Base-by-base conservation (phyloP, 2,329 filamentous ascomycete genomes). In the Colletotrichum ledebouriae region DNA sequence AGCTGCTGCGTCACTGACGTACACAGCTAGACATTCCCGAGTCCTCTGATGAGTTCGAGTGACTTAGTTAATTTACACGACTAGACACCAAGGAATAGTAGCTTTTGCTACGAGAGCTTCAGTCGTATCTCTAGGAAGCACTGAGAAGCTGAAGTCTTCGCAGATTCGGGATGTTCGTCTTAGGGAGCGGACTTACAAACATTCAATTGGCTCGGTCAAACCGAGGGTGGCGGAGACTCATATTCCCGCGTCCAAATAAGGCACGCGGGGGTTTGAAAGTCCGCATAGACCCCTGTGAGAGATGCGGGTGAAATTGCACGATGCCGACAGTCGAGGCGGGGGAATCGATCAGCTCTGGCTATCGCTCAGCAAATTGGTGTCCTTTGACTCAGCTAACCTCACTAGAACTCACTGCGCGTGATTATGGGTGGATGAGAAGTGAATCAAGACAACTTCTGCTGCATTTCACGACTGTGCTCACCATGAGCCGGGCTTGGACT, bases 401-500 rank as follows among this genome's bases (percentile, higher is more conserved):
- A 29, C 7, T 6, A 29, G 29, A 29, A 4, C 5, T 25, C 4
- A 25, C 3, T 5, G 29, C 15, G 47, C 10, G n/a, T 53, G n/a
- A 17, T 37, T 17, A 39, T 11, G 2, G 46, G 33, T 0, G 49
- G 12, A 15, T 17, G 5, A 53, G n/a, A 53, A 39, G 10, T 29
- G 13, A 39, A 6, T 13, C 37, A 39, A 39, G 6, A 39, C 10
- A 11, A 39, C 11, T 39, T 6, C 6, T 5, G 44, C 2, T 1
- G 9, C 17, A 2, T 22, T 17, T 1, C 20, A 6, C 7, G 13
- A 20, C 6, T 2, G n/a, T 13, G 22, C 4, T 11, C 49, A 46
- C 1, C 10, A 67, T 67, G 64, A 57, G 37, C 37, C 42, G 39
- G 22, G 46, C 13, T 7, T 58, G 33, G 44, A 29, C 50, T 39